Conservation (phyloP, 306 rosid genomes). For the Gynostemma pentaphyllum region DNA sequence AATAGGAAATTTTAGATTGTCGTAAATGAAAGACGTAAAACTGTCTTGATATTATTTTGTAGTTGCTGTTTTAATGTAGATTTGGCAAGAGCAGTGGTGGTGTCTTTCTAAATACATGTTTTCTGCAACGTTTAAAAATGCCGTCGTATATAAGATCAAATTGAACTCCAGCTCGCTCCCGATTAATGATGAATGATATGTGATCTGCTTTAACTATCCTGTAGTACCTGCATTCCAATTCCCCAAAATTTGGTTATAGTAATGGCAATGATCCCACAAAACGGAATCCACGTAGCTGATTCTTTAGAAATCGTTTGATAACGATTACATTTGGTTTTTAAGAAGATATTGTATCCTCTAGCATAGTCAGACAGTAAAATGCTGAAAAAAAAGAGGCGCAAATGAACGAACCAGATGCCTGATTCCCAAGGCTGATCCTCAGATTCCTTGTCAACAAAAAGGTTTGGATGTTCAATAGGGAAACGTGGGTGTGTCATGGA, state of each 20-base stretch:
- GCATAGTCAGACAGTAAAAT: no score
- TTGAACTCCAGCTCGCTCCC: conserved; percentile 92
- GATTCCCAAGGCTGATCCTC: conserved; percentile 61
- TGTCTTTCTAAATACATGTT: conserved; percentile 58
- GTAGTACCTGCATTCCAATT: conserved; percentile 62
- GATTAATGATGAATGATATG: conserved; percentile 54
- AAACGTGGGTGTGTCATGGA: conserved; percentile 89
- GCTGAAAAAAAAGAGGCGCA: not conserved
- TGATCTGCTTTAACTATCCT: conserved; percentile 88
- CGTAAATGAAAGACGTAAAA: not conserved
- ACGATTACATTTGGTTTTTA: no score
- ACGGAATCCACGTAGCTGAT: no score
- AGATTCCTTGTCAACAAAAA: conserved; percentile 51
- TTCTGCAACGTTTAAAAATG: conserved; percentile 88
- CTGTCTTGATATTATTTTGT: not conserved
- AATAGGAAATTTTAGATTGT: not conserved
- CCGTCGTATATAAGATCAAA: conserved; percentile 77
- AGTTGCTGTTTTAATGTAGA: conserved; percentile 4
- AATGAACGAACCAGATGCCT: conserved; percentile 55
- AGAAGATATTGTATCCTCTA: no score
- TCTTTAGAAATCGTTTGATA: no score
- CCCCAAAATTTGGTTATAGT: not conserved
- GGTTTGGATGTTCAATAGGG: conserved; percentile 72
- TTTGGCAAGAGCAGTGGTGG: conserved; percentile 50
- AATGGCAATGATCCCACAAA: no score